A percentile compares a stretch with the other conserved stretches of the same genome.
These are phyloP conservation scores for Lathyrus aphaca DNA, from an alignment of 306 rosid species.

Conservation along the genomic window DNA sequence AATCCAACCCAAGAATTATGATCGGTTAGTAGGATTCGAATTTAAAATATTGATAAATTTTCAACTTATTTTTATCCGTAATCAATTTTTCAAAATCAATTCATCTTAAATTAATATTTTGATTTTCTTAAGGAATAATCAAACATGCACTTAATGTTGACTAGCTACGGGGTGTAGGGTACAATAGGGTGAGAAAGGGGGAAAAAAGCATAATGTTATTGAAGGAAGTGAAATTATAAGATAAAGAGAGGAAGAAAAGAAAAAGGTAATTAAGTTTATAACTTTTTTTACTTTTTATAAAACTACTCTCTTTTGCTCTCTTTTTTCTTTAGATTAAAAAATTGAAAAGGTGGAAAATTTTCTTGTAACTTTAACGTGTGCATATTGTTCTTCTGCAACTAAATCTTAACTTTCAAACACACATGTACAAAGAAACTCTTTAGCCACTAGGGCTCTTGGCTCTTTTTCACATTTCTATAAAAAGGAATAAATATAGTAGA, in stretches of 20 bases:
- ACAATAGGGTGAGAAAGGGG: conserved; percentile 47
- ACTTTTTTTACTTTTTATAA: conserved; percentile 46
- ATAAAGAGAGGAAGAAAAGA: conserved; percentile 30
- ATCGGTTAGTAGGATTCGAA: fast-evolving
- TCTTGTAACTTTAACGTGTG: conserved; percentile 53
- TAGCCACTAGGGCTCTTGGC: conserved; percentile 30
- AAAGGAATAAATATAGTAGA: conserved; percentile 22
- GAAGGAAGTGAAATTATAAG: conserved; percentile 36
- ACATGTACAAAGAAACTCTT: conserved; percentile 32
- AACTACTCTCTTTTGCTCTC: conserved; percentile 21
- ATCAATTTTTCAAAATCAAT: too few relatives aligned
- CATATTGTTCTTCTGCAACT: conserved; percentile 57
- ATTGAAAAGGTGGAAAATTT: conserved; percentile 25
- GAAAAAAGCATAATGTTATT: conserved; percentile 31
- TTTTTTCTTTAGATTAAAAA: conserved; percentile 38
- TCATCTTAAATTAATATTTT: too few relatives aligned
- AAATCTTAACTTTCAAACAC: conserved; percentile 41
- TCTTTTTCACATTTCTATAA: conserved; percentile 30
- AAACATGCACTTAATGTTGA: conserved; percentile 44
- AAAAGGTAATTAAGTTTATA: conserved; percentile 41
- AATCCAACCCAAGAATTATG: too few relatives aligned
- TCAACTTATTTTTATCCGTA: too few relatives aligned
- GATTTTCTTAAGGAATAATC: too few relatives aligned
- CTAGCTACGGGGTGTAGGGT: conserved; percentile 64
- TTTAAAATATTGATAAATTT: too few relatives aligned